These are phyloP conservation scores for Rhizopogon vinicolor DNA, from an alignment of 768 basidiomycete genomes.

Conservation along the genomic window DNA sequence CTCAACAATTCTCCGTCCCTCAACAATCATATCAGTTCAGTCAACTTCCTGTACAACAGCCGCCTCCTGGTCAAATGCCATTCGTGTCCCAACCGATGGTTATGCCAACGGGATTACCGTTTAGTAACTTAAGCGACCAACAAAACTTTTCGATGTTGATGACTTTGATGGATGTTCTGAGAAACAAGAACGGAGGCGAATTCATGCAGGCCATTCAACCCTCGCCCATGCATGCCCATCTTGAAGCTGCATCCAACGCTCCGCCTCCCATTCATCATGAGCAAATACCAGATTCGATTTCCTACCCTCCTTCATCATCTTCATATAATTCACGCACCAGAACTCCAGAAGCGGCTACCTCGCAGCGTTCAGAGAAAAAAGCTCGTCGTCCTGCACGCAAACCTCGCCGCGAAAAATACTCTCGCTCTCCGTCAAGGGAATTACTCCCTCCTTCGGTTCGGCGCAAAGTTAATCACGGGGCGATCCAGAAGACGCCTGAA, in stretches of 20 bases:
- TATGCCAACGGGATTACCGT: background rate
- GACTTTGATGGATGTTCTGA: conserved; percentile 8
- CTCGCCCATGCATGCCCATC: background rate
- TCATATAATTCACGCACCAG: background rate
- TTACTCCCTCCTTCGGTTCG: conserved; percentile 6
- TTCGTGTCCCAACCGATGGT: background rate
- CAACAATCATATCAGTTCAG: background rate
- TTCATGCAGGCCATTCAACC: background rate
- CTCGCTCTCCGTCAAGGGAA: conserved; percentile 4
- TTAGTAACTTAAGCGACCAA: background rate
- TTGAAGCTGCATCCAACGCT: conserved; percentile 1
- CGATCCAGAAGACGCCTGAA: conserved; percentile 9
- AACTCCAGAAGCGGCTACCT: background rate
- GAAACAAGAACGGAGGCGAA: conserved; percentile 4
- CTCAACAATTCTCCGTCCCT: conserved; percentile 12
- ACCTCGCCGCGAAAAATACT: conserved; percentile 2
- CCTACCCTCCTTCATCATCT: conserved; percentile 2
- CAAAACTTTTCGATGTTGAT: background rate
- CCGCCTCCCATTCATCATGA: background rate
- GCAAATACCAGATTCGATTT: background rate
- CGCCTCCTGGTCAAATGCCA: background rate
- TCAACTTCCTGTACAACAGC: background rate
- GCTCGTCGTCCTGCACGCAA: conserved; percentile 2
- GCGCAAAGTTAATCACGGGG: conserved; percentile 14
- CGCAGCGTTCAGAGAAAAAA: background rate